These are phyloP conservation scores for Aureobasidium melanogenum DNA, from an alignment of 2,329 filamentous ascomycete genomes.

Conservation along the genomic window DNA sequence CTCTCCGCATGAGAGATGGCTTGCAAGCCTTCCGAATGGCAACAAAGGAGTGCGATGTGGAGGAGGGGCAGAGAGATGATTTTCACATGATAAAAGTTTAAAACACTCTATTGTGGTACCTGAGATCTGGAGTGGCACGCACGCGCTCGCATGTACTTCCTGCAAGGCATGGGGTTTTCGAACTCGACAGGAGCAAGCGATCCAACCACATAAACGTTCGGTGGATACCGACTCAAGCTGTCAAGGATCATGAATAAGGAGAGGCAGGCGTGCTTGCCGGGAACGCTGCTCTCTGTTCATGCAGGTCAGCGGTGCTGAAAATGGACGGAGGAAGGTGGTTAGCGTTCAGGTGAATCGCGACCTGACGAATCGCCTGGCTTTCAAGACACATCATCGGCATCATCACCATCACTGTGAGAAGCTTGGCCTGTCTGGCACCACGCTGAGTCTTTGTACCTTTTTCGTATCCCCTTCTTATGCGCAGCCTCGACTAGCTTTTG, in stretches of 20 bases:
- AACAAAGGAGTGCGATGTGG: background rate
- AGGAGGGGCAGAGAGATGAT: background rate
- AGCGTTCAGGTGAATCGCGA: background rate
- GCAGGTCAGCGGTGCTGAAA: slow-evolving; percentile 3
- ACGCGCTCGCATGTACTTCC: background rate
- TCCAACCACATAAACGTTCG: background rate
- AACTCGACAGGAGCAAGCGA: background rate
- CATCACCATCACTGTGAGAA: background rate
- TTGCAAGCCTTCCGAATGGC: background rate
- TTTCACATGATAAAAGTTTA: slow-evolving; percentile 1
- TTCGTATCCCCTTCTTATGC: background rate
- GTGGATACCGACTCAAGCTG: background rate
- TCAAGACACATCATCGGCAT: background rate
- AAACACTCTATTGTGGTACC: background rate
- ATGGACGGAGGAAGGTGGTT: background rate
- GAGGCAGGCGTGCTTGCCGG: background rate
- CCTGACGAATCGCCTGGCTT: background rate
- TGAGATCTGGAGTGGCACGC: background rate
- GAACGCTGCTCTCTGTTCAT: background rate
- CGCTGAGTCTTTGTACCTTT: slow-evolving; percentile 7
- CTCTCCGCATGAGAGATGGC: background rate
- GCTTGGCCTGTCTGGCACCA: slow-evolving; percentile 2
- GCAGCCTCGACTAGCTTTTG: background rate
- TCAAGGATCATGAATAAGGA: background rate
- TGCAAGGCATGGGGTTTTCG: background rate